Conservation (phyloP, 495 filamentous ascomycete species). For the Trichoderma virens region DNA sequence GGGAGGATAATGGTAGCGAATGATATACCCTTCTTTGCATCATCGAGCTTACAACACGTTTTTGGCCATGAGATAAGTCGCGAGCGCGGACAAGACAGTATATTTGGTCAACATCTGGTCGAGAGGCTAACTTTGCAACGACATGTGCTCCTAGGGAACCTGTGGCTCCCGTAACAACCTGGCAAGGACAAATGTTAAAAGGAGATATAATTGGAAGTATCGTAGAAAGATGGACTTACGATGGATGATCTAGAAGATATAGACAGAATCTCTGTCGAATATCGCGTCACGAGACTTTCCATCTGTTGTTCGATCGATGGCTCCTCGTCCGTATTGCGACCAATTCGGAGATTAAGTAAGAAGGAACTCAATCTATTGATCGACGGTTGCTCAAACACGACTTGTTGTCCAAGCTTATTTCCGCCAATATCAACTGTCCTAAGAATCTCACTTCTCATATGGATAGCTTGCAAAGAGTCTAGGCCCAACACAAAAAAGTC, state of each 20-base stretch:
- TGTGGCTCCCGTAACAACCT: constrained; percentile 35
- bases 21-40: neutral
- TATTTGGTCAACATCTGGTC: constrained; percentile 33
- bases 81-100: constrained; percentile 46
- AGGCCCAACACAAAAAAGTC: constrained; percentile 49
- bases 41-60: constrained; percentile 13
- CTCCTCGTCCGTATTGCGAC: neutral
- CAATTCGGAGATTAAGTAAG: neutral
- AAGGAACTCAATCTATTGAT: neutral
- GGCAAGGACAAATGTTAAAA: neutral
- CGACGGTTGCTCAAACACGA: neutral
- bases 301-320: neutral
- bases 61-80: constrained; percentile 12
- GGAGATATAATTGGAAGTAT: neutral
- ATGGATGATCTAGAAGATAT: neutral
- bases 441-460: constrained; percentile 6
- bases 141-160: constrained; percentile 51
- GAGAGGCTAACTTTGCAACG: constrained; percentile 33
- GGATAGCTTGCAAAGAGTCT: constrained; percentile 49
- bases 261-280: neutral
- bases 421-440: neutral
- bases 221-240: neutral
- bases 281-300: neutral
- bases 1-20: constrained; percentile 14
- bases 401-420: neutral